Percentiles rank a stretch among this genome's conserved stretches.
These are phyloP conservation scores for Candida vartiovaarae DNA, from an alignment of 805 yeast species.

Conservation along the genomic window DNA sequence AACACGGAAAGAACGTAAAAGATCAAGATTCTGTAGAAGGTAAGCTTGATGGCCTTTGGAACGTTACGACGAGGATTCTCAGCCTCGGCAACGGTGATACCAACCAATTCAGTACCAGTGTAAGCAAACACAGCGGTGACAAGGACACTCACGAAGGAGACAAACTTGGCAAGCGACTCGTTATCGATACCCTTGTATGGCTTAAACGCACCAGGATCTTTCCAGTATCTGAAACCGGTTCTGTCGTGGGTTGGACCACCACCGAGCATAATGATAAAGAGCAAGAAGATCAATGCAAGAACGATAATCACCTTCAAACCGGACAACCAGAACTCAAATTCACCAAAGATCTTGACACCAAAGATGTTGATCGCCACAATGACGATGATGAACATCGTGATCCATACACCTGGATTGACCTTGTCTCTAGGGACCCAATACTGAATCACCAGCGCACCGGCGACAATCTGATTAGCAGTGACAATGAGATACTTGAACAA, in stretches of 20 bases:
- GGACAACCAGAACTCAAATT: constrained; percentile 46
- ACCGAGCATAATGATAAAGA: constrained; percentile 63
- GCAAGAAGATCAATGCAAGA: constrained; percentile 28
- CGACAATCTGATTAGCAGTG: constrained; percentile 41
- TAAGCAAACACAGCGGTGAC: constrained; percentile 65
- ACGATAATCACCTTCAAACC: constrained; percentile 46
- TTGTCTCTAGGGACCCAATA: constrained; percentile 39
- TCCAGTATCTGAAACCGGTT: constrained; percentile 67
- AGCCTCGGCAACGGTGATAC: constrained; percentile 70
- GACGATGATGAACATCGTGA: constrained; percentile 32
- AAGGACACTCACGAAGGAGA: constrained; percentile 54
- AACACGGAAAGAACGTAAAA: constrained; percentile 58
- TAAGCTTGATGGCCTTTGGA: constrained; percentile 64
- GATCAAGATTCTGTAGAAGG: constrained; percentile 60
- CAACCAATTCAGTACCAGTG: constrained; percentile 64
- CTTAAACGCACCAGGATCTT: constrained; percentile 58
- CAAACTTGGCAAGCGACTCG: constrained; percentile 48
- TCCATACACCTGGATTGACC: constrained; percentile 56
- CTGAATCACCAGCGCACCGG: constrained; percentile 43
- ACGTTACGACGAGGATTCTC: constrained; percentile 60
- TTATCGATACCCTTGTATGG: constrained; percentile 35
- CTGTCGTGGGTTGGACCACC: constrained; percentile 75
- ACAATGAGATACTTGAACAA: constrained; percentile 22
- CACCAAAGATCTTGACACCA: constrained; percentile 51
- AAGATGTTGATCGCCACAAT: constrained; percentile 43